Base-by-base conservation (phyloP, 2,329 filamentous ascomycete species). In the Claviceps lovelessii region DNA sequence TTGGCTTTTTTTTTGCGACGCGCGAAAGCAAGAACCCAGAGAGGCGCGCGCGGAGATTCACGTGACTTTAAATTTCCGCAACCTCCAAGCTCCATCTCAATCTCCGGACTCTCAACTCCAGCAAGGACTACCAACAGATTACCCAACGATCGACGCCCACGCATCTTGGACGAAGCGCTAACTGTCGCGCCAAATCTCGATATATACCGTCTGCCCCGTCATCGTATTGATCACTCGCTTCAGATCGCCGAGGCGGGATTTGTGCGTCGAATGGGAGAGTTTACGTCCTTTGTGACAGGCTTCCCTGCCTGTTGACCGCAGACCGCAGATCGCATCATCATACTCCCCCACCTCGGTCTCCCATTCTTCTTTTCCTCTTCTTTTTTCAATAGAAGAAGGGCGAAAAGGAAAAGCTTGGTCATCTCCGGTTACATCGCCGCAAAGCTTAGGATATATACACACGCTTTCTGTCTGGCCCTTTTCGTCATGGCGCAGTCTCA, bases 401-500 rank as follows among this genome's bases (percentile, higher is more conserved):
- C 5, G 28, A 46, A 15, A 7, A 17, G 13, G 17, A 5, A 37
- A 37, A 3, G 35, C 5, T 49, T 23, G 19, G 17, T 47, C 37
- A 46, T 45, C 46, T 48, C 35, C 53, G 53, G 53, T 45, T 55
- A 54, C 51, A 56, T 57, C 51, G 55, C 51, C 54, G 45, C 51
- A 51, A 45, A 23, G 42, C 51, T 23, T 15, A 23, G 17, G 15
- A 28, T 49, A 55, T 54, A n/a, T 48, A 53, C 55, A 53, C 55
- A 57, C 33, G 42, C 1, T 33, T 13, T 10, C 45, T 42, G 47
- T 54, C 49, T 54, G 39, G 46, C 33, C 45, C 54, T 37, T 51
- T 51, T 58, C 54, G 55, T 39, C 53, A 80, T 84, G 81, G 79
- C 81, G 63, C 81, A 84, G 65, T 77, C 79, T 52, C 79, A 81